These are phyloP conservation scores for Herpetomonas tarakana DNA, from an alignment of 208 protist species.

Conservation along the genomic window DNA sequence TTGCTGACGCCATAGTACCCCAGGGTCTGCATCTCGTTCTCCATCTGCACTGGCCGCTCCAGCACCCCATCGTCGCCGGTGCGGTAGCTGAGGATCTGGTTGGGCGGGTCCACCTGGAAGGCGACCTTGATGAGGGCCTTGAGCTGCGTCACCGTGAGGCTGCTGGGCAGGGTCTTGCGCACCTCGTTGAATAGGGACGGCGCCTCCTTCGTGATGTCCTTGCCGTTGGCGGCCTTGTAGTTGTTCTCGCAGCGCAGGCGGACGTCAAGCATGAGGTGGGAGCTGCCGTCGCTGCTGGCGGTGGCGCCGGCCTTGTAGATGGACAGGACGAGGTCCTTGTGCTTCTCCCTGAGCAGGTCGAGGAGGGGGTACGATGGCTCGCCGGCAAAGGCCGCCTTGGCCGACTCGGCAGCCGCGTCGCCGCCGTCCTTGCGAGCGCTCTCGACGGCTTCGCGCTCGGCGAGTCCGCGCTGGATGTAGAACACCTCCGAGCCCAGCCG, in stretches of 20 bases:
- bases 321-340: constrained; percentile 84
- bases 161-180: constrained; percentile 66
- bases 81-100: constrained; percentile 64
- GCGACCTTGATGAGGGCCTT: constrained; percentile 66
- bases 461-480: constrained; percentile 83
- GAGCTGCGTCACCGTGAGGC: constrained; percentile 71
- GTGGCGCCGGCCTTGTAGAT: constrained; percentile 74
- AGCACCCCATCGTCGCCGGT: constrained; percentile 65
- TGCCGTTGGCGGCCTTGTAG: constrained; percentile 17
- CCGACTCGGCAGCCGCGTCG: neutral
- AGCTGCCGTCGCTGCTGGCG: constrained; percentile 49
- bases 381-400: neutral
- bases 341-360: constrained; percentile 60
- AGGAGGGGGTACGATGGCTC: constrained; percentile 45
- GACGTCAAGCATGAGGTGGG: constrained; percentile 68
- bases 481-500: constrained; percentile 82
- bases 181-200: constrained; percentile 16
- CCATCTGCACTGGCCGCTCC: constrained; percentile 37
- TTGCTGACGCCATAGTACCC: constrained; percentile 73
- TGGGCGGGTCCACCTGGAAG: constrained; percentile 63
- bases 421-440: constrained; percentile 4
- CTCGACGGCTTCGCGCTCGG: constrained; percentile 23
- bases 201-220: neutral
- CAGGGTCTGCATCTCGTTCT: constrained; percentile 73
- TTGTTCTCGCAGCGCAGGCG: constrained; percentile 52